phyloP scores from a whole-genome alignment of 2,329 filamentous ascomycete genomes.

The Microthyrium microscopicum region DNA sequence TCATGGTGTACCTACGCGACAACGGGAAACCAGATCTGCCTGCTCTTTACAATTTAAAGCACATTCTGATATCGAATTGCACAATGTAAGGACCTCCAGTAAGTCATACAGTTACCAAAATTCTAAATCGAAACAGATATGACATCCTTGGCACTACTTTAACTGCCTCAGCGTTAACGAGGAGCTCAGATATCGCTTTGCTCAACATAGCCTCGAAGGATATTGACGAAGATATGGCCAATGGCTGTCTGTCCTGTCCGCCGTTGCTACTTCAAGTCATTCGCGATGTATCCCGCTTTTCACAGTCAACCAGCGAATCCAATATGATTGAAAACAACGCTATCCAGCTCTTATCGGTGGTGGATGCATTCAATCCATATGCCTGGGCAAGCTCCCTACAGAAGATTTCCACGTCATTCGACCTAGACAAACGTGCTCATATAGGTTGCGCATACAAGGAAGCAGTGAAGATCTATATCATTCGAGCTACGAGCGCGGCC shows the following conservation, averaged over 20 bases:
- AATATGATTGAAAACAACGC: neutral
- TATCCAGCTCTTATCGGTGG: neutral
- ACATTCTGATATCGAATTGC: conserved; percentile 19
- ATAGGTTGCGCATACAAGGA: neutral
- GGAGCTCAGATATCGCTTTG: too few relatives aligned
- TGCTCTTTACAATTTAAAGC: conserved; percentile 18
- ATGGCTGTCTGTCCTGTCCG: conserved; percentile 1
- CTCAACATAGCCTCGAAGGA: neutral
- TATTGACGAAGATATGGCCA: neutral
- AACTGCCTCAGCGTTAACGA: too few relatives aligned
- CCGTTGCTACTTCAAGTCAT: conserved; percentile 1
- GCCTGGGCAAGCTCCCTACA: neutral
- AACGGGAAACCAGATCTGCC: conserved; percentile 12
- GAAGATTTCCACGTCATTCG: neutral
- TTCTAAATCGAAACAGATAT: neutral
- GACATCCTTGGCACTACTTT: conserved; percentile 1
- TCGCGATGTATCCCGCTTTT: neutral
- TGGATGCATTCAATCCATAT: neutral
- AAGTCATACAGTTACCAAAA: too few relatives aligned
- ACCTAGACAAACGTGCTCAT: neutral
- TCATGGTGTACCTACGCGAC: conserved; percentile 24
- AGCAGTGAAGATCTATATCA: neutral
- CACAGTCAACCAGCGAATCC: neutral
- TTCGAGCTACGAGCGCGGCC: neutral
- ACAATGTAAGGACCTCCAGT: conserved; percentile 14